These are phyloP conservation scores for Globisporangium emineosum DNA, from an alignment of 352 stramenopile species.

Conservation along the genomic window DNA sequence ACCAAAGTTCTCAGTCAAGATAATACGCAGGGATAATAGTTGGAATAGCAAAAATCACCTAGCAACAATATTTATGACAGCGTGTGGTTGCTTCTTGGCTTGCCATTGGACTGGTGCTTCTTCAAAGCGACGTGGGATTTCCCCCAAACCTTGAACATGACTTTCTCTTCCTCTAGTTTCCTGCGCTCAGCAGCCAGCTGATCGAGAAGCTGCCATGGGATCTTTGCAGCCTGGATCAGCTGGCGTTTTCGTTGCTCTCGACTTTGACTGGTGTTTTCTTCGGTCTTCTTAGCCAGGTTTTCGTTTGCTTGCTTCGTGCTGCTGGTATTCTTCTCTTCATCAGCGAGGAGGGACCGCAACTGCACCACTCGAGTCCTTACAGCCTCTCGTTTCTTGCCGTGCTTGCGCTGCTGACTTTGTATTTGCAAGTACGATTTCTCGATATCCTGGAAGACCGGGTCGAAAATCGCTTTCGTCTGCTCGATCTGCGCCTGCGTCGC, in stretches of 20 bases:
- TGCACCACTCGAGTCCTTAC: not conserved
- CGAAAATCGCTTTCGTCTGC: conserved; percentile 60
- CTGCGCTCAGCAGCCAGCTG: conserved; percentile 45
- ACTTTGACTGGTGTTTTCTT: not conserved
- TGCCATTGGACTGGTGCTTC: not conserved
- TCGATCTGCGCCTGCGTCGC: conserved; percentile 49
- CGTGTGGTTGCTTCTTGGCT: not conserved
- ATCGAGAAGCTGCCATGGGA: conserved; percentile 73
- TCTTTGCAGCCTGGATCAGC: conserved; percentile 38
- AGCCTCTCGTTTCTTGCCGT: conserved; percentile 15
- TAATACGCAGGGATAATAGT: not conserved
- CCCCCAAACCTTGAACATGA: conserved; percentile 55
- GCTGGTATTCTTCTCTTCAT: not conserved
- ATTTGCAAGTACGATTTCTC: conserved; percentile 40
- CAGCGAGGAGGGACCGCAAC: not conserved
- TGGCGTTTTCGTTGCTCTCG: conserved; percentile 31
- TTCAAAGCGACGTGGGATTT: conserved; percentile 19
- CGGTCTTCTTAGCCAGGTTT: conserved; percentile 1
- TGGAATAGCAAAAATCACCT: not conserved
- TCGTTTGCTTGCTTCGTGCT: conserved; percentile 5
- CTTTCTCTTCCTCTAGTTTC: conserved; percentile 52
- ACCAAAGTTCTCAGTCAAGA: not conserved
- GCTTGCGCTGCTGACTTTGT: conserved; percentile 30
- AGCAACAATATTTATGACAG: conserved; percentile 5
- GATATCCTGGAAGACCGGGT: conserved; percentile 56